Percentiles rank a stretch among this genome's conserved stretches.
phyloP scores from a whole-genome alignment of 768 basidiomycete species.

The Gautieria morchelliformis region DNA sequence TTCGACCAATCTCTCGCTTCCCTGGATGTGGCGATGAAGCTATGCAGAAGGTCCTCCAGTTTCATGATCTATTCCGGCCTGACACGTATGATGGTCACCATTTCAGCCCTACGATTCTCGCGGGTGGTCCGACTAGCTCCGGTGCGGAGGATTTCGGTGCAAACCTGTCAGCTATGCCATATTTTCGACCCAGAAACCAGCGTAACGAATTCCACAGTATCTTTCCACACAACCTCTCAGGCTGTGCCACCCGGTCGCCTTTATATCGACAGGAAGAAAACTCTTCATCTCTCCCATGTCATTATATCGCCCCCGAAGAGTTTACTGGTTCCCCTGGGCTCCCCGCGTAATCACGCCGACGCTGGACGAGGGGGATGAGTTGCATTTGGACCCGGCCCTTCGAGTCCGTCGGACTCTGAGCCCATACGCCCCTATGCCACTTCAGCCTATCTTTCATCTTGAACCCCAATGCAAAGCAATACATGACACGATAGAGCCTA shows the following conservation, averaged over 20 bases:
- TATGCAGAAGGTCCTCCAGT: not conserved
- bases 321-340: not conserved
- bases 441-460: not conserved
- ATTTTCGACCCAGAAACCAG: no score
- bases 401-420: not conserved
- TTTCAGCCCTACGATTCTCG: not conserved
- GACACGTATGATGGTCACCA: not conserved
- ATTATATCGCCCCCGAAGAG: no score
- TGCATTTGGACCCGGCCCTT: not conserved
- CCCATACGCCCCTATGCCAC: conserved; percentile 1
- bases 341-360: not conserved
- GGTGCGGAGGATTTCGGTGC: no score
- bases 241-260: no score
- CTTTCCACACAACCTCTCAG: no score
- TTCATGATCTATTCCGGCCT: not conserved
- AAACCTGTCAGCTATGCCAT: no score
- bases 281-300: no score
- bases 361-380: not conserved
- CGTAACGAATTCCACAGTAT: no score
- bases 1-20: not conserved
- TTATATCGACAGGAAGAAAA: no score
- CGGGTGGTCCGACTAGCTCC: no score
- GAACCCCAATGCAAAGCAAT: not conserved
- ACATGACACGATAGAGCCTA: no score
- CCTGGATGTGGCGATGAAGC: not conserved